A percentile compares a stretch with the other conserved stretches of the same genome.
phyloP scores from a whole-genome alignment of 768 basidiomycete species.

The Amyloporia xantha region DNA sequence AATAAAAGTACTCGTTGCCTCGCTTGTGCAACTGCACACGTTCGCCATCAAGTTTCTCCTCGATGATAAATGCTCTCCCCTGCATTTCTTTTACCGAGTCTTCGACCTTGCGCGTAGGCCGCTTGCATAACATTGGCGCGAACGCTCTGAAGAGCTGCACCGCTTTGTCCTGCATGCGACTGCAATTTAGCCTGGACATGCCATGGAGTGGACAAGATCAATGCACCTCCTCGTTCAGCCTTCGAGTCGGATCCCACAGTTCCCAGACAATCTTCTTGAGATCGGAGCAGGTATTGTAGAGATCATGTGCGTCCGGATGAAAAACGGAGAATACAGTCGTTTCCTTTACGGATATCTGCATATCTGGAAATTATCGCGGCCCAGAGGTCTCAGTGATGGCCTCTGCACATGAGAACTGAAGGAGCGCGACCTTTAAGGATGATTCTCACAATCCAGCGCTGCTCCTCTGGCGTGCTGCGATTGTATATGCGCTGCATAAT shows the following conservation, averaged over 20 bases:
- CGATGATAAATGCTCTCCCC: constrained; percentile 74
- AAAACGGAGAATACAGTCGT: constrained; percentile 87
- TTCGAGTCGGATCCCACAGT: constrained; percentile 66
- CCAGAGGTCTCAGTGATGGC: not conserved
- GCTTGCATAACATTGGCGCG: constrained; percentile 92
- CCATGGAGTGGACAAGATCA: not conserved
- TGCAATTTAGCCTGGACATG: not conserved
- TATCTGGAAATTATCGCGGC: constrained; percentile 43
- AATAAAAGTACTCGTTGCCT: constrained; percentile 88
- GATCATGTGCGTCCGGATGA: constrained; percentile 89
- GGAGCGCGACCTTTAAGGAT: constrained; percentile 74
- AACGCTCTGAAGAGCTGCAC: constrained; percentile 83
- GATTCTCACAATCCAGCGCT: constrained; percentile 94
- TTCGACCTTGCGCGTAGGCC: constrained; percentile 74
- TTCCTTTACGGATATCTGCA: constrained; percentile 90
- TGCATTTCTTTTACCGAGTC: constrained; percentile 84
- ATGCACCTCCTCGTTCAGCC: constrained; percentile 55
- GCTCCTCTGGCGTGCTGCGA: constrained; percentile 77
- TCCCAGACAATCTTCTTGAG: constrained; percentile 91
- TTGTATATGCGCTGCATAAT: constrained; percentile 75
- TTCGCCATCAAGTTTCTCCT: constrained; percentile 98
- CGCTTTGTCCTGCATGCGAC: constrained; percentile 60
- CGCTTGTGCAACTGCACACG: constrained; percentile 93
- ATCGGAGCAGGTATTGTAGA: constrained; percentile 96
- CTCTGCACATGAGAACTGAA: too few species aligned